Conservation (phyloP, 2,329 filamentous ascomycete genomes). For the Penicillium sp. region DNA sequence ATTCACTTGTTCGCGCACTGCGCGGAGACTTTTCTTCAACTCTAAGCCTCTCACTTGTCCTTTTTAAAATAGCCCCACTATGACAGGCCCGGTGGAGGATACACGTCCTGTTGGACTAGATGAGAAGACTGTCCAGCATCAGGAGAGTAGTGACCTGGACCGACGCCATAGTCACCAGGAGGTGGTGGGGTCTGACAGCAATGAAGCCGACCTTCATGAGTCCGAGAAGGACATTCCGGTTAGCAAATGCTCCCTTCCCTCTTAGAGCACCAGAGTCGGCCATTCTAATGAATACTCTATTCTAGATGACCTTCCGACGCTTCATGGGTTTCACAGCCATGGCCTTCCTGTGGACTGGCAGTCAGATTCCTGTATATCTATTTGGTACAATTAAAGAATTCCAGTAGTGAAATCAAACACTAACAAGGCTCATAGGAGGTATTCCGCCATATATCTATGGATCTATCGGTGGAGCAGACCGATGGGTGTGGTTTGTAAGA, state of each 20-base stretch:
- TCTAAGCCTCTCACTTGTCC: background rate
- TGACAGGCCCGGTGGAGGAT: slow-evolving; percentile 23
- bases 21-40: background rate
- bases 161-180: slow-evolving; percentile 51
- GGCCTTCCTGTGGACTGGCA: slow-evolving; percentile 65
- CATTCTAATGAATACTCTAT: slow-evolving; percentile 4
- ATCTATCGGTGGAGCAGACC: slow-evolving; percentile 63
- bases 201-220: slow-evolving; percentile 49
- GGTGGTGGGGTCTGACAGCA: slow-evolving; percentile 51
- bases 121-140: slow-evolving; percentile 35
- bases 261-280: background rate
- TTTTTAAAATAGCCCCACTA: slow-evolving; percentile 1
- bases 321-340: slow-evolving; percentile 62
- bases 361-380: slow-evolving; percentile 62
- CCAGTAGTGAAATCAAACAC: background rate
- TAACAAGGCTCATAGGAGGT: slow-evolving; percentile 38
- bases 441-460: slow-evolving; percentile 61
- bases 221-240: slow-evolving; percentile 52
- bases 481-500: slow-evolving; percentile 64
- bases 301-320: slow-evolving; percentile 54
- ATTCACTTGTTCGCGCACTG: background rate
- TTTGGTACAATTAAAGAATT: slow-evolving; percentile 44
- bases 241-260: slow-evolving; percentile 6
- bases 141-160: slow-evolving; percentile 33
- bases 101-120: slow-evolving; percentile 25